A percentile compares a stretch with the other conserved stretches of the same genome.
phyloP scores from a whole-genome alignment of 495 filamentous ascomycete species.

The Neurospora hispaniola region DNA sequence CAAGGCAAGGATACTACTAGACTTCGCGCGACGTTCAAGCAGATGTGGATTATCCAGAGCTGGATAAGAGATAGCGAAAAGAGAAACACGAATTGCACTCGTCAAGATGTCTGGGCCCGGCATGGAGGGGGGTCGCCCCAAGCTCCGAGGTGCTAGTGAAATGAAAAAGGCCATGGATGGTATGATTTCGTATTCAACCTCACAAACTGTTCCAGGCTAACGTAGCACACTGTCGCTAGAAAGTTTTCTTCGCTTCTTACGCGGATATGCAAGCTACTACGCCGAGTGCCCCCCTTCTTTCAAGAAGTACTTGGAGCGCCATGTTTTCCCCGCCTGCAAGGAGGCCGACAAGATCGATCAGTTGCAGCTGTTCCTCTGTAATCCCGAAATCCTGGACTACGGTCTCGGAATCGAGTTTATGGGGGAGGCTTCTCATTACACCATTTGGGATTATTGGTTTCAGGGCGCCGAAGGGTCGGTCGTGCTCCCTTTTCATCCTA shows the following conservation, averaged over 20 bases:
- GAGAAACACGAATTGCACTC: background rate
- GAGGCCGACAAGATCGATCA: background rate
- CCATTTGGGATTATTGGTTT: constrained; percentile 1
- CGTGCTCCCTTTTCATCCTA: background rate
- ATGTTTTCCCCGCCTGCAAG: constrained; percentile 2
- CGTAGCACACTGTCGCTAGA: background rate
- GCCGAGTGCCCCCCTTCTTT: constrained; percentile 7
- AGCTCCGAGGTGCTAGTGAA: background rate
- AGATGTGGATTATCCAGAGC: background rate
- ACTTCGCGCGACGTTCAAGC: background rate
- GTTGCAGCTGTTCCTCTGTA: background rate
- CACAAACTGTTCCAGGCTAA: background rate
- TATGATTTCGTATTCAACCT: background rate
- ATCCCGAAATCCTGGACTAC: constrained; percentile 1
- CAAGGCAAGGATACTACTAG: background rate
- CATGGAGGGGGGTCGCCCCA: background rate
- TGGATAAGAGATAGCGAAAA: background rate
- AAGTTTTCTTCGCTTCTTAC: constrained; percentile 3
- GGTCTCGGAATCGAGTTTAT: constrained; percentile 1
- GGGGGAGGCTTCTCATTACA: background rate
- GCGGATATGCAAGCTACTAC: constrained; percentile 4
- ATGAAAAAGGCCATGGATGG: background rate
- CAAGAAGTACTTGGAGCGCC: constrained; percentile 3
- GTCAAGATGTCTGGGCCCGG: background rate
- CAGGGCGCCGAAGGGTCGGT: background rate